Evolutionary conservation across 352 stramenopile species (phyloP).

Genomic region (Blastocystis sp.): DNA sequence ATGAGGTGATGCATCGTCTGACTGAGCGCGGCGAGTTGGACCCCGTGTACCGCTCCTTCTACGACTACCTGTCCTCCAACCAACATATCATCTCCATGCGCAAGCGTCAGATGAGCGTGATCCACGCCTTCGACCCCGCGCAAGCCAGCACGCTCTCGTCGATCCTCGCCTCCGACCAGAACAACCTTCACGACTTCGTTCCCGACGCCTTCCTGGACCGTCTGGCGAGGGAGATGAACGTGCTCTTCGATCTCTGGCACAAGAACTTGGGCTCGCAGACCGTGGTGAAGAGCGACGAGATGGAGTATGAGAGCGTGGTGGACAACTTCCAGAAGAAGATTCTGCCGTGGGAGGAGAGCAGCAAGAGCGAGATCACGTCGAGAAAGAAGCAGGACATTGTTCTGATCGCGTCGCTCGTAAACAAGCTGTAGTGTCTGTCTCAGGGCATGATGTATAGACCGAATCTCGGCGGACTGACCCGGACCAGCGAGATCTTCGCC

Average conservation of each 20-base stretch:
- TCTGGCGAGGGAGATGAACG: constrained; percentile 1
- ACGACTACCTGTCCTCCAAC: neutral
- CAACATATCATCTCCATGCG: constrained; percentile 19
- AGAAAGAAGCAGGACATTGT: constrained; percentile 49
- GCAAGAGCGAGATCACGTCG: constrained; percentile 8
- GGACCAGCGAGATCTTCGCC: constrained; percentile 87
- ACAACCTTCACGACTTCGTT: constrained; percentile 56
- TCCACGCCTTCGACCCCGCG: neutral
- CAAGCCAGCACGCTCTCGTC: neutral
- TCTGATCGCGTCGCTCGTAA: constrained; percentile 78
- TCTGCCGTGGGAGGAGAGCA: constrained; percentile 61
- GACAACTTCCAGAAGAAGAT: constrained; percentile 74
- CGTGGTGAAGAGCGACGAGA: neutral
- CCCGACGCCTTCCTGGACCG: neutral
- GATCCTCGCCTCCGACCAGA: neutral
- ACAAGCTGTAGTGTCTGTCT: constrained; percentile 79
- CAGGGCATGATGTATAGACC: constrained; percentile 74
- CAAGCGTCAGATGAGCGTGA: neutral
- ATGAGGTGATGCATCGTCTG: neutral
- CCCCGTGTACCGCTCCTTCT: neutral
- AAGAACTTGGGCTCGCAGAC: no score
- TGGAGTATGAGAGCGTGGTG: neutral
- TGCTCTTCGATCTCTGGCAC: neutral
- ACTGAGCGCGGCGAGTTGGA: neutral
- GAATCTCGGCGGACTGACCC: constrained; percentile 84